Evolutionary conservation across 176 grass and related monocot species (phyloP).

Genomic region (Phragmites australis): DNA sequence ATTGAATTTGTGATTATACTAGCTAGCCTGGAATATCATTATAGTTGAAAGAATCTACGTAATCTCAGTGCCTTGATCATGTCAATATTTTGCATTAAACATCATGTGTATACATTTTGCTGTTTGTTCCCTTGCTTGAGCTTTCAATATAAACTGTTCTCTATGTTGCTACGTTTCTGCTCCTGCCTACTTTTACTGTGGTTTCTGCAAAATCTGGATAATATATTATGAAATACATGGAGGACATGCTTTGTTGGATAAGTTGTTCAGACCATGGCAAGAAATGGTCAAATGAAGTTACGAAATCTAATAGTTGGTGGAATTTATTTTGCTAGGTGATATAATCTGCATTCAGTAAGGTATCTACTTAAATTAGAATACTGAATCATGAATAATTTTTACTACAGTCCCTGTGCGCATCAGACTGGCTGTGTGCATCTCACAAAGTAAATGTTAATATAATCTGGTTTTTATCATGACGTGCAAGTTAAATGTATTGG

Average conservation of each 20-base stretch:
- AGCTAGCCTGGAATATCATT: not conserved
- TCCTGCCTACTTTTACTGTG: not conserved
- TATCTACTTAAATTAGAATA: slow-evolving; percentile 15
- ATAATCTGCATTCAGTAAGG: not conserved
- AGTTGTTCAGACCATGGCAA: not conserved
- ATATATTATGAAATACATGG: slow-evolving; percentile 7
- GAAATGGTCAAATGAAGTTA: not conserved
- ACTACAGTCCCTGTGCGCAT: not conserved
- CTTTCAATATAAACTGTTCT: not conserved
- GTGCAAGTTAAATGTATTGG: not conserved
- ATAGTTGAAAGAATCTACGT: not conserved
- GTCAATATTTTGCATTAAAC: not conserved
- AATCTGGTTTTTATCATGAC: not conserved
- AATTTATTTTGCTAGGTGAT: not conserved
- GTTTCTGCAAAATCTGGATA: slow-evolving; percentile 21
- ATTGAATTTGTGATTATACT: not conserved
- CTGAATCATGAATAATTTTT: slow-evolving; percentile 4
- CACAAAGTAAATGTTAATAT: not conserved
- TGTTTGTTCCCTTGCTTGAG: not conserved
- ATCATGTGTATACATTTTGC: not conserved
- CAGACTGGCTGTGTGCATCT: not conserved
- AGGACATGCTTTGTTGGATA: slow-evolving; percentile 6
- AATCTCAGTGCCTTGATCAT: not conserved
- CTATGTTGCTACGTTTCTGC: not conserved
- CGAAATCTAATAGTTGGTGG: not conserved